Evolutionary conservation across 2,329 filamentous ascomycete species (phyloP), one percentile per base, ranked within the genome.

Genomic region (Trichoderma koningiopsis): DNA sequence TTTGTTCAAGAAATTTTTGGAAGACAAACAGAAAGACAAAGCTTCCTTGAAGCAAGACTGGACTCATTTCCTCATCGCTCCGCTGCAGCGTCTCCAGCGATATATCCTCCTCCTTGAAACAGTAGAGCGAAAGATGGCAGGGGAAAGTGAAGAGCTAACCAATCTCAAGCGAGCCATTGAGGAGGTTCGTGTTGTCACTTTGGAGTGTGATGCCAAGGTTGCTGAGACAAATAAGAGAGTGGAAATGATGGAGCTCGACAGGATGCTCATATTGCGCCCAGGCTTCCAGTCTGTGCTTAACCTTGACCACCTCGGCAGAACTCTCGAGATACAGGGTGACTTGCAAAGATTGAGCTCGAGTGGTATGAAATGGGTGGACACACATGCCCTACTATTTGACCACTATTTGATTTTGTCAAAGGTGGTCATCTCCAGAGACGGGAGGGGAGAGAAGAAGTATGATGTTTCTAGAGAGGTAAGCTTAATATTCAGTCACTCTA

Each of bases 331-430:
- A 79, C 89, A 94, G 74, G 96, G 96, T 69, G 94, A 98, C 74
- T 82, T 99, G 69, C 93, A 96, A 78, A 87, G 96, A 71, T 91
- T 94, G 83, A 94, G 95, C 68, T 92, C 91, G 55, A 96, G 92
- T 78, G 90, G 94, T 68, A 96, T 98, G 77, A 91, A 91, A 72
- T 97, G 95, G 91, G 89, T 98, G 8, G 96, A 99, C 75, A 96
- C 93, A 0, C 94, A 97, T 77, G 94, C 93, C 2, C 87, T 99
- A 57, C 86, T 99, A 0, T 98, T 99, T 76, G 96, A 99, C 76
- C 94, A 99, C 80, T 99, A 97, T 79, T 86, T 99, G 47, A 94
- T 99, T 40, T 83, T 99, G 56, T 92, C 96, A 49, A 99, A 99
- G 83, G 86, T 93, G 8, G 85, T 90, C 4, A 84, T 86, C 13